Evolutionary conservation across 2,329 filamentous ascomycete genomes (phyloP).

Genomic region (Trichoderma sp.): DNA sequence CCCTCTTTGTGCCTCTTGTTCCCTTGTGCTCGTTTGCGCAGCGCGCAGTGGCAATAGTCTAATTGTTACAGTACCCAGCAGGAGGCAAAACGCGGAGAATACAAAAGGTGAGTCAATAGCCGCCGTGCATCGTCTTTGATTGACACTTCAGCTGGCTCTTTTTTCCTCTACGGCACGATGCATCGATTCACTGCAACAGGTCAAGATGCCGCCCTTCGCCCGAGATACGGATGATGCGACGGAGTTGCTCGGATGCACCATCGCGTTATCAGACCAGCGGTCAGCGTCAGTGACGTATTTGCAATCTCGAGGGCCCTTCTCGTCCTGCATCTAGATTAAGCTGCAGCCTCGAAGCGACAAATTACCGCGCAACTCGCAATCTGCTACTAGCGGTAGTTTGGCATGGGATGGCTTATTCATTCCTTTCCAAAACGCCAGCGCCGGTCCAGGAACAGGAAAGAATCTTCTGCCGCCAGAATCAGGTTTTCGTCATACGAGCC

Average conservation of each 20-base stretch:
- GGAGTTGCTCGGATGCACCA: neutral
- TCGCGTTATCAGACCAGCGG: conserved; percentile 14
- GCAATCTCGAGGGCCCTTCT: neutral
- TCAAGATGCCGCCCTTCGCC: neutral
- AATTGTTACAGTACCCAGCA: neutral
- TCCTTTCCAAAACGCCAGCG: neutral
- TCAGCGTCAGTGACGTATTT: conserved; percentile 13
- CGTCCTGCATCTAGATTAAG: neutral
- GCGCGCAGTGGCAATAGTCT: neutral
- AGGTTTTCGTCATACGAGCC: conserved; percentile 10
- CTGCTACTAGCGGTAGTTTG: neutral
- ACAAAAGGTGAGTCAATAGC: neutral
- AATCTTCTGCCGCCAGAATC: neutral
- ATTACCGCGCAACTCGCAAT: neutral
- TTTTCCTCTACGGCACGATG: neutral
- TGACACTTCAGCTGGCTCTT: neutral
- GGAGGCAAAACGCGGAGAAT: neutral
- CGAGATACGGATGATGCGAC: neutral
- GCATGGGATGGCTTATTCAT: neutral
- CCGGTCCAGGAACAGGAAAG: conserved; percentile 6
- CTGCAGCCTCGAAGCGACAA: neutral
- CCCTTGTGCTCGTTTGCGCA: neutral
- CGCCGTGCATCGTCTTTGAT: neutral
- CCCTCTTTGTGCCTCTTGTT: neutral
- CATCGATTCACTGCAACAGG: neutral